Conservation (phyloP, 31 red algal species). For the Odonthalia washingtoniensis region DNA sequence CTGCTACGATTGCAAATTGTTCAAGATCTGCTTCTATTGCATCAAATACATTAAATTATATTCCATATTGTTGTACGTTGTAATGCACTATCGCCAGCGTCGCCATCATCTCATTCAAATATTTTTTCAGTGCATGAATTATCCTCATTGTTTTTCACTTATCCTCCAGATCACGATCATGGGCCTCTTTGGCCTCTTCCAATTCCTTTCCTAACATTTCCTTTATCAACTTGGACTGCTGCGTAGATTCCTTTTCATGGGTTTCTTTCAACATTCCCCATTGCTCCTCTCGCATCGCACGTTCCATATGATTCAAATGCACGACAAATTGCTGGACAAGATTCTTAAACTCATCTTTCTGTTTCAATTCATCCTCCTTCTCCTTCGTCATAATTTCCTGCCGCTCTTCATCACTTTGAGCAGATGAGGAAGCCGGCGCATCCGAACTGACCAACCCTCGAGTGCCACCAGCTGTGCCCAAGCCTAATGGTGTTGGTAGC, state of each 20-base stretch:
- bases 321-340: conserved; percentile 64
- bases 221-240: conserved; percentile 47
- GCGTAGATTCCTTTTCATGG: conserved; percentile 65
- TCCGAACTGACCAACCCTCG: too few relatives aligned
- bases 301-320: conserved; percentile 87
- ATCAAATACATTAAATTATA: conserved; percentile 80
- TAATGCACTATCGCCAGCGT: too few relatives aligned
- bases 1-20: conserved; percentile 69
- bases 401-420: conserved; percentile 74
- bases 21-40: conserved; percentile 68
- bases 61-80: conserved; percentile 63
- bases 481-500: too few relatives aligned
- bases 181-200: conserved; percentile 64
- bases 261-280: too few relatives aligned
- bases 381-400: conserved; percentile 83
- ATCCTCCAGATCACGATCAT: conserved; percentile 68
- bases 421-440: too few relatives aligned
- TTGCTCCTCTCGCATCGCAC: conserved; percentile 86
- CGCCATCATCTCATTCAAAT: conserved; percentile 19
- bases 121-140: conserved; percentile 56
- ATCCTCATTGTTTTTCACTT: conserved; percentile 69
- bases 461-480: too few relatives aligned
- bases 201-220: conserved; percentile 68
- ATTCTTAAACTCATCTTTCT: conserved; percentile 82
- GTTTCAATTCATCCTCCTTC: conserved; percentile 86